Conservation (phyloP, 2,329 filamentous ascomycete genomes). For the Graphilbum fragrans region DNA sequence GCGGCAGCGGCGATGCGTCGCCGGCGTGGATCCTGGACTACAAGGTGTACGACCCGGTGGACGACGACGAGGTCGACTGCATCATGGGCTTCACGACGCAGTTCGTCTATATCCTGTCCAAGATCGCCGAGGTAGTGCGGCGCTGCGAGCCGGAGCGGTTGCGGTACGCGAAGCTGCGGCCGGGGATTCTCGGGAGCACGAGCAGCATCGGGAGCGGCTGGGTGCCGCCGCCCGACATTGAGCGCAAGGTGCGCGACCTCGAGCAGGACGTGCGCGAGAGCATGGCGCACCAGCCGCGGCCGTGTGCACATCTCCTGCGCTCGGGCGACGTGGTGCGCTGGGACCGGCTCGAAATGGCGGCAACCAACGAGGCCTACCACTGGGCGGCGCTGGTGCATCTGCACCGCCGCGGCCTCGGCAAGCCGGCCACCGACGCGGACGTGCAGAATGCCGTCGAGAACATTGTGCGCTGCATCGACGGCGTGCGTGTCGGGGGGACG, state of each 20-base stretch:
- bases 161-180: conserved; percentile 1
- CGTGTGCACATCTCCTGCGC: conserved; percentile 33
- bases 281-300: conserved; percentile 26
- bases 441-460: conserved; percentile 52
- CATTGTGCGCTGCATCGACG: conserved; percentile 50
- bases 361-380: conserved; percentile 69
- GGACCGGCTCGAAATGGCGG: conserved; percentile 52
- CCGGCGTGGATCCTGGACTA: conserved; percentile 38
- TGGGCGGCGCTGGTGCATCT: conserved; percentile 69
- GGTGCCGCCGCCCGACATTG: conserved; percentile 42
- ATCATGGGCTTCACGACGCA: conserved; percentile 67
- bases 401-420: conserved; percentile 58
- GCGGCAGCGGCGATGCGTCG: conserved; percentile 38
- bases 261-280: conserved; percentile 49
- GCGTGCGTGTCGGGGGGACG: conserved; percentile 52
- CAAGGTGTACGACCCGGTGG: conserved; percentile 36
- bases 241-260: conserved; percentile 44
- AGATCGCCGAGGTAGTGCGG: conserved; percentile 59
- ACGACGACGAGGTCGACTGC: conserved; percentile 63
- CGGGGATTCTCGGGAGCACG: conserved; percentile 47
- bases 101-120: conserved; percentile 58
- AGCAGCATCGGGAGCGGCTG: conserved; percentile 30
- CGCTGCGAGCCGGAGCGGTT: conserved; percentile 40
- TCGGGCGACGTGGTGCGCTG: conserved; percentile 39
- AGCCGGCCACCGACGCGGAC: conserved; percentile 39